These are phyloP conservation scores for Actinomortierella ambigua DNA, from an alignment of 371 early-diverging fungal genomes.

Conservation along the genomic window DNA sequence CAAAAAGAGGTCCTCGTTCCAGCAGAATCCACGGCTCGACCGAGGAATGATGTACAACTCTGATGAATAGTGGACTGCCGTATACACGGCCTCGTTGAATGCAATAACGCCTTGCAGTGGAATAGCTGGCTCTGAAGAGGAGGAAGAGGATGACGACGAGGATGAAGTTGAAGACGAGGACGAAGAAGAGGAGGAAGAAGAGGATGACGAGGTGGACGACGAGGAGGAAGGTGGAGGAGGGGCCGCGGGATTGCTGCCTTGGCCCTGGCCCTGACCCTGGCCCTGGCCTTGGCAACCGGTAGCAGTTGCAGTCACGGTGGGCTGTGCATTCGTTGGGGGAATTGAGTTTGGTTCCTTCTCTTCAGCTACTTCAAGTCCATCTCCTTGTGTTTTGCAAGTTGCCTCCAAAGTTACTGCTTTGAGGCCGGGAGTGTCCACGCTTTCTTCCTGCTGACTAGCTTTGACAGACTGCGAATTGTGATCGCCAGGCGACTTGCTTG, in stretches of 20 bases:
- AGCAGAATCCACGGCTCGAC: conserved; percentile 38
- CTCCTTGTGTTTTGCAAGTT: too few relatives aligned
- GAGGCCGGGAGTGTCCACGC: too few relatives aligned
- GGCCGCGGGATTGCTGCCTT: neutral
- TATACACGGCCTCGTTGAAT: conserved; percentile 33
- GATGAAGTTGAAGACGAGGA: conserved; percentile 8
- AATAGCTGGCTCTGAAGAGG: conserved; percentile 14
- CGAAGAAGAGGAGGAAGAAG: conserved; percentile 7
- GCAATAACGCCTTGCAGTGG: conserved; percentile 5
- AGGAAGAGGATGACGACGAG: conserved; percentile 12
- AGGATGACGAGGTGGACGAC: conserved; percentile 5
- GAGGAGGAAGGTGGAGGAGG: conserved; percentile 1
- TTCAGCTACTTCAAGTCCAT: too few relatives aligned
- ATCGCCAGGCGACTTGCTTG: too few relatives aligned
- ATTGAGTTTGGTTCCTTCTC: too few relatives aligned
- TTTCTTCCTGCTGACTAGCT: too few relatives aligned
- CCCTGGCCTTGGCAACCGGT: too few relatives aligned
- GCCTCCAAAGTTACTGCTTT: too few relatives aligned
- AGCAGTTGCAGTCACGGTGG: too few relatives aligned
- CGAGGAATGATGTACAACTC: conserved; percentile 43
- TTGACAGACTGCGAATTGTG: too few relatives aligned
- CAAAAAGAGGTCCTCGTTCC: conserved; percentile 44
- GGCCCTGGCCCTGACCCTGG: too few relatives aligned
- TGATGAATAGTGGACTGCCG: conserved; percentile 34
- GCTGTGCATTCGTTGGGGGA: too few relatives aligned